A percentile compares a stretch with the other conserved stretches of the same genome.
These are phyloP conservation scores for Melocanna baccifera DNA, from an alignment of 176 grass and related monocot genomes.

Conservation along the genomic window DNA sequence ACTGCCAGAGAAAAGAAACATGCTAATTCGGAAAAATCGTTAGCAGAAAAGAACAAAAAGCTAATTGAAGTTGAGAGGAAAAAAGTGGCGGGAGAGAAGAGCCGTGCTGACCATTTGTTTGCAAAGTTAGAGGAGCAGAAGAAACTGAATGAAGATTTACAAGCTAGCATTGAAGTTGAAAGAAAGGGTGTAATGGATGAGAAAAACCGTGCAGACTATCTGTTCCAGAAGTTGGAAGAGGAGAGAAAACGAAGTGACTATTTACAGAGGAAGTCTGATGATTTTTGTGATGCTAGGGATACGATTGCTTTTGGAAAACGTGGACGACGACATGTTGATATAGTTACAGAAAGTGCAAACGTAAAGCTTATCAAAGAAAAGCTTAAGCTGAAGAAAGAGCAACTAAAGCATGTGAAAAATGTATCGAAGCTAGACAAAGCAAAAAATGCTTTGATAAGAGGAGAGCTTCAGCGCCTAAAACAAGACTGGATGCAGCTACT, in stretches of 20 bases:
- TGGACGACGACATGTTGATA: constrained; percentile 12
- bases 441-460: constrained; percentile 61
- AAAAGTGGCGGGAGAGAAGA: constrained; percentile 56
- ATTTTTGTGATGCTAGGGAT: constrained; percentile 18
- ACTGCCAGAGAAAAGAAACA: constrained; percentile 60
- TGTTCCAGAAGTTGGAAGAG: constrained; percentile 67
- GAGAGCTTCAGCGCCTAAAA: constrained; percentile 57
- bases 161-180: constrained; percentile 45
- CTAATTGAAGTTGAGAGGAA: constrained; percentile 55
- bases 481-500: constrained; percentile 65
- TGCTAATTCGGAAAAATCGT: constrained; percentile 54
- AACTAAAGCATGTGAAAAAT: constrained; percentile 66
- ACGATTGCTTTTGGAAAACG: constrained; percentile 29
- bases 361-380: constrained; percentile 76
- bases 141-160: constrained; percentile 48
- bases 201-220: constrained; percentile 41
- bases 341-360: constrained; percentile 40
- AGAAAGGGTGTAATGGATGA: constrained; percentile 29
- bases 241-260: constrained; percentile 45
- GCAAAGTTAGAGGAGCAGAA: constrained; percentile 73
- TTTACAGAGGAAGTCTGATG: constrained; percentile 46
- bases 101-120: constrained; percentile 41
- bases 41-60: constrained; percentile 57
- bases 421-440: constrained; percentile 66
- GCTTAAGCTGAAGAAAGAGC: constrained; percentile 89